phyloP scores from a whole-genome alignment of 1,139 yeast species.

The Yamadazyma diddensiae region DNA sequence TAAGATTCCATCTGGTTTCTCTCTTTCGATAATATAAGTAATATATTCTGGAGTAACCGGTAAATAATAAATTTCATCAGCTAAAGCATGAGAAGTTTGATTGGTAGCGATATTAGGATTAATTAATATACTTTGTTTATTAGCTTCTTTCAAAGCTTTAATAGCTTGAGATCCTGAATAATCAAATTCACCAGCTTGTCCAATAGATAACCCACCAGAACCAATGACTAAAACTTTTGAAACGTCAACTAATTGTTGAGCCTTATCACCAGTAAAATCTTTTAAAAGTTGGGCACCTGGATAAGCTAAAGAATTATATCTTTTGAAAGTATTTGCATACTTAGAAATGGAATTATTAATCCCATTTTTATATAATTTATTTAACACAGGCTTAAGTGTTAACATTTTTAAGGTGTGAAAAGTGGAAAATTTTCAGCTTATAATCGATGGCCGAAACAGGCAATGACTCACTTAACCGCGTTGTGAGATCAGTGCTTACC shows the following conservation, averaged over 20 bases:
- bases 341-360: not conserved
- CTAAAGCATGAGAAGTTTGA: conserved; percentile 93
- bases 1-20: conserved; percentile 92
- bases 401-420: conserved; percentile 2
- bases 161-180: conserved; percentile 98
- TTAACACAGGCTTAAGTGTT: conserved; percentile 8
- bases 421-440: conserved; percentile 12
- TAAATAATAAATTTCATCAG: conserved; percentile 90
- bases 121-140: conserved; percentile 79
- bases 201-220: conserved; percentile 96
- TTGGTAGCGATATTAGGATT: conserved; percentile 98
- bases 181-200: conserved; percentile 99
- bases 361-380: not conserved
- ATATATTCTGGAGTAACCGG: conserved; percentile 98
- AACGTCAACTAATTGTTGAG: conserved; percentile 68
- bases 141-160: conserved; percentile 90
- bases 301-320: conserved; percentile 22
- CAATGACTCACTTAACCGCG: conserved; percentile 39
- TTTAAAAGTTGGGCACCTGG: conserved; percentile 42
- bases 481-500: conserved; percentile 34
- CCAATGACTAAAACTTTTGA: conserved; percentile 90
- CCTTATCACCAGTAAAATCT: conserved; percentile 29
- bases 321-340: too few relatives aligned
- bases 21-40: conserved; percentile 90
- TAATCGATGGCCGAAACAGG: conserved; percentile 25